phyloP scores from a whole-genome alignment of 805 yeast species.

The Saccharomyces cerevisiae region DNA sequence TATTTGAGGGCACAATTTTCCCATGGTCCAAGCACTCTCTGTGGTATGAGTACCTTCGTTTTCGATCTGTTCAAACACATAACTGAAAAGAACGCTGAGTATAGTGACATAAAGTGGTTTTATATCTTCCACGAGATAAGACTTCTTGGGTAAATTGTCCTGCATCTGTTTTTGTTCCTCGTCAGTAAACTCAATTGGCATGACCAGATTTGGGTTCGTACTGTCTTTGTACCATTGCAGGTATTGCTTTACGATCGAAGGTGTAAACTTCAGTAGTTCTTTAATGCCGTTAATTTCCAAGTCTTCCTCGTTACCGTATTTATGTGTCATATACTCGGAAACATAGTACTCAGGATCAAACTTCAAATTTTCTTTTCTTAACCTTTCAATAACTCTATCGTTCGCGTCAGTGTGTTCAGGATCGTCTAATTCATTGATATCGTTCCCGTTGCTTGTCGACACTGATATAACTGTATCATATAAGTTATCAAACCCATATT shows the following conservation, averaged over 20 bases:
- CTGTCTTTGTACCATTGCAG: slow-evolving; percentile 41
- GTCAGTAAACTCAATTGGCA: slow-evolving; percentile 47
- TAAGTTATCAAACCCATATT: slow-evolving; percentile 75
- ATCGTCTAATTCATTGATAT: slow-evolving; percentile 76
- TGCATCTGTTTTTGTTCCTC: slow-evolving; percentile 62
- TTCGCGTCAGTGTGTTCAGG: slow-evolving; percentile 60
- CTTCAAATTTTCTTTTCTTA: slow-evolving; percentile 57
- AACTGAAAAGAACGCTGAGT: slow-evolving; percentile 61
- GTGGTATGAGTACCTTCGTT: slow-evolving; percentile 63
- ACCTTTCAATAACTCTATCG: slow-evolving; percentile 59
- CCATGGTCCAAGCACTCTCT: slow-evolving; percentile 92
- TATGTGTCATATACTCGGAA: slow-evolving; percentile 61
- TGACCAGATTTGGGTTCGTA: slow-evolving; percentile 23
- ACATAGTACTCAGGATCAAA: slow-evolving; percentile 88
- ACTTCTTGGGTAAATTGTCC: slow-evolving; percentile 51
- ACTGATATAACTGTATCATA: slow-evolving; percentile 55
- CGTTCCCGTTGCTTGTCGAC: slow-evolving; percentile 75
- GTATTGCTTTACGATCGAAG: slow-evolving; percentile 38
- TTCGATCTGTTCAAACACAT: slow-evolving; percentile 66
- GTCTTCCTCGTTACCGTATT: slow-evolving; percentile 49
- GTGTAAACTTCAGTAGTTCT: slow-evolving; percentile 43
- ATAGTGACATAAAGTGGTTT: slow-evolving; percentile 56
- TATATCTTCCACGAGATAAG: slow-evolving; percentile 47
- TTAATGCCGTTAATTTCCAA: slow-evolving; percentile 37
- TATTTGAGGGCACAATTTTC: slow-evolving; percentile 75